A percentile compares a stretch with the other conserved stretches of the same genome.
Evolutionary conservation across 305 asterid genomes (phyloP).

Genomic region (Salvia sclarea): DNA sequence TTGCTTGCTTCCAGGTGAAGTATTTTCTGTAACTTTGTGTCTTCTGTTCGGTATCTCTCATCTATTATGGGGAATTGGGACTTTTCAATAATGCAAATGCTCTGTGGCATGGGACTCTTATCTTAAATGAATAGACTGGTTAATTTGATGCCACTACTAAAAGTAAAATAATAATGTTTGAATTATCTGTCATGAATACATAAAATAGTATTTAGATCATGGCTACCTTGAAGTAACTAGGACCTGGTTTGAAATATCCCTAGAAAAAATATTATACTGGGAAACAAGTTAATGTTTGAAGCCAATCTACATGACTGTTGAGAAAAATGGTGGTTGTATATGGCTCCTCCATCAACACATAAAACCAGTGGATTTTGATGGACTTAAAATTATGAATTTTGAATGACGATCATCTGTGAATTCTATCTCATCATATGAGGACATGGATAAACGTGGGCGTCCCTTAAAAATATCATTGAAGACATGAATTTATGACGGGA

Average conservation of each 20-base stretch:
- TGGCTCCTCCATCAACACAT: constrained; percentile 1
- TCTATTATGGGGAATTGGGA: not conserved
- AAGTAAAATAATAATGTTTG: not conserved
- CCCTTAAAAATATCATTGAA: not conserved
- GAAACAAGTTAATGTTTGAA: not conserved
- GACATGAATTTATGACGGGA: not conserved
- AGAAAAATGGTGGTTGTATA: not conserved
- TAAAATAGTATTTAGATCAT: not conserved
- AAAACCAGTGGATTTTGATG: not conserved
- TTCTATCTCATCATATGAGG: constrained; percentile 2
- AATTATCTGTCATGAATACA: not conserved
- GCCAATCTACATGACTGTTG: not conserved
- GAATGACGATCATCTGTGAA: not conserved
- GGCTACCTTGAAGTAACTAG: not conserved
- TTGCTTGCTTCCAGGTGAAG: constrained; percentile 70
- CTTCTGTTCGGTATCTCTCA: not conserved
- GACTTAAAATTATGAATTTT: not conserved
- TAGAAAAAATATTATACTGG: not conserved
- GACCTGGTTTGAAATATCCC: not conserved
- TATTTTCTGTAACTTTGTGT: constrained; percentile 18
- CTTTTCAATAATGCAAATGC: not conserved
- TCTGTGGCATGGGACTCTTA: not conserved
- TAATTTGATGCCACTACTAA: constrained; percentile 3
- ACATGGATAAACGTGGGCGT: not conserved
- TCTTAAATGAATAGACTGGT: not conserved